Conservation (phyloP, 768 basidiomycete species). For the Psilocybe cubensis region DNA sequence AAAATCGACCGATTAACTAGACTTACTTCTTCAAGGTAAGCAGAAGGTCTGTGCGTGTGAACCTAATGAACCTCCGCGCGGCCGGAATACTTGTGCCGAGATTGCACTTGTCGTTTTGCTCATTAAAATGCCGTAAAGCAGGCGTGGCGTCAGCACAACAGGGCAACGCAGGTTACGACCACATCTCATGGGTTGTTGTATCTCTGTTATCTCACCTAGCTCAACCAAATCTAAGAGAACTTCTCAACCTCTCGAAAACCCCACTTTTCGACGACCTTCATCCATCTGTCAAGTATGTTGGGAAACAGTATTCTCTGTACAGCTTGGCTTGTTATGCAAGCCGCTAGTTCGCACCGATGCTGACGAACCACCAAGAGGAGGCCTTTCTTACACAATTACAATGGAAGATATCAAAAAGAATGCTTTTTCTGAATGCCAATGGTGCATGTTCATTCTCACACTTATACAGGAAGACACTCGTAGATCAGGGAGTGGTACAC, state of each 20-base stretch:
- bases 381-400: not conserved
- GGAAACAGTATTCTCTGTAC: not conserved
- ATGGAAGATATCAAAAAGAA: not conserved
- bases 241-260: not conserved
- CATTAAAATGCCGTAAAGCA: too few relatives aligned
- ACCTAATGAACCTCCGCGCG: too few relatives aligned
- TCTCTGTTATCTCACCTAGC: too few relatives aligned
- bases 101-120: too few relatives aligned
- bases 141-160: too few relatives aligned
- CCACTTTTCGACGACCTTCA: not conserved
- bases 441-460: slow-evolving; percentile 1
- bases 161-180: too few relatives aligned
- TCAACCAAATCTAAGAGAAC: too few relatives aligned
- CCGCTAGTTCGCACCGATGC: not conserved
- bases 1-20: too few relatives aligned
- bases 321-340: not conserved
- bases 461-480: not conserved
- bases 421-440: not conserved
- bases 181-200: too few relatives aligned
- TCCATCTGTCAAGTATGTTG: not conserved
- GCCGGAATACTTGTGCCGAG: too few relatives aligned
- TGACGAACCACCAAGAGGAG: not conserved
- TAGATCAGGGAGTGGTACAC: not conserved
- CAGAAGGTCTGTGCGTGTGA: too few relatives aligned
- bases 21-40: too few relatives aligned